A percentile compares a stretch with the other conserved stretches of the same genome.
These are phyloP conservation scores for Geotrichum carabidarum DNA, from an alignment of 1,139 yeast species.

Conservation along the genomic window DNA sequence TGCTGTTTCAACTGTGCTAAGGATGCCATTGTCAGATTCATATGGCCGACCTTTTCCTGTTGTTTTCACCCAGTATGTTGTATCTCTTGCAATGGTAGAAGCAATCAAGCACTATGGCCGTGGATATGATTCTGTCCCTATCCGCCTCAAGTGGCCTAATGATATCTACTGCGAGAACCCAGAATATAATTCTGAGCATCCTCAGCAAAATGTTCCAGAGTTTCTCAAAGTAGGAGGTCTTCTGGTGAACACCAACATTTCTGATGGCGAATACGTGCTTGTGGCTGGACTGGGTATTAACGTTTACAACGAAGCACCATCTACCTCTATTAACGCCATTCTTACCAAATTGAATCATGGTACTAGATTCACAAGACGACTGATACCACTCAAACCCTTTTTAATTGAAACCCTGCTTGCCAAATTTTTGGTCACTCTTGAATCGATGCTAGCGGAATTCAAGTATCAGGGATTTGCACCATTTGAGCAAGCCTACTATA, in stretches of 20 bases:
- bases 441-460: conserved; percentile 56
- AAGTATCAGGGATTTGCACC: conserved; percentile 59
- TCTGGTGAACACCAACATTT: conserved; percentile 68
- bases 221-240: conserved; percentile 81
- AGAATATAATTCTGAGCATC: conserved; percentile 18
- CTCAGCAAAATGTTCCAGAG: conserved; percentile 28
- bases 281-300: conserved; percentile 88
- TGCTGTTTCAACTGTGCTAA: conserved; percentile 70
- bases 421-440: conserved; percentile 57
- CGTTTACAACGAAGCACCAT: conserved; percentile 72
- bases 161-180: conserved; percentile 78
- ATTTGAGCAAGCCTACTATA: conserved; percentile 68
- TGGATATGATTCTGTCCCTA: conserved; percentile 58
- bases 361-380: conserved; percentile 42
- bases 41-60: conserved; percentile 45
- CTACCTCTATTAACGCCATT: conserved; percentile 79
- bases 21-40: conserved; percentile 45
- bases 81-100: conserved; percentile 77
- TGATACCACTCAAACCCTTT: conserved; percentile 30
- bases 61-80: conserved; percentile 81
- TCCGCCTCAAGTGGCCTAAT: conserved; percentile 93
- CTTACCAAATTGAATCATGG: conserved; percentile 49
- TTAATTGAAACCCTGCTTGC: conserved; percentile 66
- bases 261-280: conserved; percentile 50
- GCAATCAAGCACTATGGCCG: conserved; percentile 62